phyloP scores from a whole-genome alignment of 2,329 filamentous ascomycete species.

The Phaeomoniella chlamydospora region DNA sequence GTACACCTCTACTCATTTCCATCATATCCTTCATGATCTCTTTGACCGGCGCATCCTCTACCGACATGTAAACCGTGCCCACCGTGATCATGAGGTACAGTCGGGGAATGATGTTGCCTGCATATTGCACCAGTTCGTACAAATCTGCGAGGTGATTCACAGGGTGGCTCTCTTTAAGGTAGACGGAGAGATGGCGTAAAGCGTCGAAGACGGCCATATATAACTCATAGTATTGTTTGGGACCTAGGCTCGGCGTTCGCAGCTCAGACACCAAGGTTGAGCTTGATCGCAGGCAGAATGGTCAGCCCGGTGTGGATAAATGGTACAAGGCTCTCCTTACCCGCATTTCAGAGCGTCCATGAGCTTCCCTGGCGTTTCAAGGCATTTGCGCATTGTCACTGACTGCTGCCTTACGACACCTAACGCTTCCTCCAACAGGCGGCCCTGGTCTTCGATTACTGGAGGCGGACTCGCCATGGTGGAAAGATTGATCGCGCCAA shows the following conservation, averaged over 20 bases:
- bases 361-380: slow-evolving; percentile 93
- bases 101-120: slow-evolving; percentile 90
- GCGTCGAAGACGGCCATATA: slow-evolving; percentile 99
- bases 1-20: slow-evolving; percentile 98
- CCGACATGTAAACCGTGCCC: slow-evolving; percentile 96
- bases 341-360: slow-evolving; percentile 99
- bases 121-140: slow-evolving; percentile 96
- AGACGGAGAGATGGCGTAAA: slow-evolving; percentile 86
- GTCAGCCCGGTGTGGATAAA: too few species aligned
- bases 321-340: too few species aligned
- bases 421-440: slow-evolving; percentile 93
- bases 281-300: too few species aligned
- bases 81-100: slow-evolving; percentile 99
- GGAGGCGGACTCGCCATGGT: slow-evolving; percentile 39
- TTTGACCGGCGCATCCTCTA: slow-evolving; percentile 95
- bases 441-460: slow-evolving; percentile 66
- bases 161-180: slow-evolving; percentile 92
- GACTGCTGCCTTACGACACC: slow-evolving; percentile 95
- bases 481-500: slow-evolving; percentile 4
- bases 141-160: slow-evolving; percentile 96
- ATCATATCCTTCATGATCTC: slow-evolving; percentile 99
- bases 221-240: slow-evolving; percentile 98
- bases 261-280: slow-evolving; percentile 97
- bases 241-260: slow-evolving; percentile 89
- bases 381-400: slow-evolving; percentile 88